Percentiles rank a stretch among this genome's conserved stretches.
Evolutionary conservation across 768 basidiomycete species (phyloP).

Genomic region (Mycena capillaripes): DNA sequence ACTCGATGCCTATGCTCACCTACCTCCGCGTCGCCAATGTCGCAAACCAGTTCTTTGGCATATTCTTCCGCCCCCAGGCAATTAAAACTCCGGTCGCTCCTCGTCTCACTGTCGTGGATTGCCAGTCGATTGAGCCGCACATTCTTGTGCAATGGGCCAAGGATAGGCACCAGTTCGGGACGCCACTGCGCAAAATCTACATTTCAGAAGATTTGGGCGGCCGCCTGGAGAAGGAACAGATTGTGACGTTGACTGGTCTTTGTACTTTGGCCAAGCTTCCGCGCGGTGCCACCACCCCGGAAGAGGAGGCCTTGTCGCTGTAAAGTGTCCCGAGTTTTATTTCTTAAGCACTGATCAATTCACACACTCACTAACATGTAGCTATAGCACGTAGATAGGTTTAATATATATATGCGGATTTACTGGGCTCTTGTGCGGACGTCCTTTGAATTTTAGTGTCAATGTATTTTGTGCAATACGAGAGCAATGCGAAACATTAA

Average conservation of each 20-base stretch:
- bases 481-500: neutral
- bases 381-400: constrained; percentile 35
- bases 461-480: too few relatives aligned
- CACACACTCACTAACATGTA: constrained; percentile 29
- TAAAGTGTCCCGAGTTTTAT: neutral
- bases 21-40: constrained; percentile 57
- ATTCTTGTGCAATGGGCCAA: constrained; percentile 53
- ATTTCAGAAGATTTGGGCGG: constrained; percentile 47
- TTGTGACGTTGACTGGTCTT: constrained; percentile 45
- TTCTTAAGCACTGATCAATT: neutral
- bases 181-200: constrained; percentile 67
- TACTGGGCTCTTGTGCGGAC: neutral
- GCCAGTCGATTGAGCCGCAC: constrained; percentile 51
- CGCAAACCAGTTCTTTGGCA: constrained; percentile 56
- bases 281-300: constrained; percentile 58
- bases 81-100: constrained; percentile 55
- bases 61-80: constrained; percentile 56
- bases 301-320: constrained; percentile 51
- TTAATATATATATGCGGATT: constrained; percentile 25
- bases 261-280: constrained; percentile 41
- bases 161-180: constrained; percentile 52
- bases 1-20: constrained; percentile 36
- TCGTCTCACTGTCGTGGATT: constrained; percentile 61
- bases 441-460: too few relatives aligned
- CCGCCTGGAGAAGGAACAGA: constrained; percentile 42